These are phyloP conservation scores for Thelonectria rubi DNA, from an alignment of 2,329 filamentous ascomycete species.

Conservation along the genomic window DNA sequence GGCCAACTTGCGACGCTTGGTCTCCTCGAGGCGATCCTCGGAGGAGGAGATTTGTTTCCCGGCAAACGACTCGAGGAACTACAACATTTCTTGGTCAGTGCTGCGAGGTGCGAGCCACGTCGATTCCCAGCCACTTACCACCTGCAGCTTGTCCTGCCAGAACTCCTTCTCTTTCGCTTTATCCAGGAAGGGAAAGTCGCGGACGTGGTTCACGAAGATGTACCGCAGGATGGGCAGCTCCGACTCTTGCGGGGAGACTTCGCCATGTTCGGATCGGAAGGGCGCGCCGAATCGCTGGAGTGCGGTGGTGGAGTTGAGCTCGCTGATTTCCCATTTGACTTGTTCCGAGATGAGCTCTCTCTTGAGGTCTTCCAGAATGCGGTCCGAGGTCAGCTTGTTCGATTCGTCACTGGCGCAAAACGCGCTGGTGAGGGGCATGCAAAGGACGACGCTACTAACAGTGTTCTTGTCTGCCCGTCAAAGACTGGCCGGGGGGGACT, in stretches of 20 bases:
- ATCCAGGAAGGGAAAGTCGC: constrained; percentile 97
- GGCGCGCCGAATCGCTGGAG: constrained; percentile 95
- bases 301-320: constrained; percentile 94
- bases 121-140: constrained; percentile 65
- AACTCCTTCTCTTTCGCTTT: constrained; percentile 98
- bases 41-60: constrained; percentile 97
- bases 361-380: constrained; percentile 75
- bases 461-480: constrained; percentile 98
- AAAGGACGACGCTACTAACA: constrained; percentile 65
- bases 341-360: constrained; percentile 92
- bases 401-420: not conserved
- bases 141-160: constrained; percentile 97
- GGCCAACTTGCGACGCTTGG: constrained; percentile 91
- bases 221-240: constrained; percentile 93
- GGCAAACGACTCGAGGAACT: constrained; percentile 97
- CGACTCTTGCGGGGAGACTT: constrained; percentile 91
- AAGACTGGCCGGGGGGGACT: constrained; percentile 56
- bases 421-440: not conserved
- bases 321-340: constrained; percentile 87
- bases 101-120: not conserved
- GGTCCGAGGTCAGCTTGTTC: constrained; percentile 24
- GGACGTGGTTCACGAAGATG: constrained; percentile 97
- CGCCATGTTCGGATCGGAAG: constrained; percentile 90
- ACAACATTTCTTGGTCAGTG: constrained; percentile 19
- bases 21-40: constrained; percentile 94